These are phyloP conservation scores for Lodderomyces oxycetoniae DNA, from an alignment of 1,139 yeast genomes.

Conservation along the genomic window DNA sequence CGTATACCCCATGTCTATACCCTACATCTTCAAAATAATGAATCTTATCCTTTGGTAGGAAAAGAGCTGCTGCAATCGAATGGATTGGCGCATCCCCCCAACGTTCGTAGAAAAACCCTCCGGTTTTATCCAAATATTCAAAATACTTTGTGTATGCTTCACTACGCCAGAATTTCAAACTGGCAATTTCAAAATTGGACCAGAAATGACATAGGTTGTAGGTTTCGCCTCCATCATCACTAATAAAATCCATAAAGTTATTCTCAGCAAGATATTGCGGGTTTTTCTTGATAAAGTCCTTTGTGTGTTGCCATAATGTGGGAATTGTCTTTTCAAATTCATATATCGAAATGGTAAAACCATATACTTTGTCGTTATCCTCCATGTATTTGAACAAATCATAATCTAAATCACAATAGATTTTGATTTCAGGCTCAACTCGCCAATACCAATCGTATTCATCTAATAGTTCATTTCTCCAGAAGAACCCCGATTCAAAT, in stretches of 20 bases:
- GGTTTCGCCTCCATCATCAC: slow-evolving; percentile 56
- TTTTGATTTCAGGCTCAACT: slow-evolving; percentile 62
- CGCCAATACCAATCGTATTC: slow-evolving; percentile 69
- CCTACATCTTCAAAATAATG: slow-evolving; percentile 84
- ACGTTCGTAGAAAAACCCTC: slow-evolving; percentile 89
- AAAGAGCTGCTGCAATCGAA: slow-evolving; percentile 73
- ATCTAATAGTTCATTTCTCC: slow-evolving; percentile 47
- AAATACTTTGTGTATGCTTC: slow-evolving; percentile 66
- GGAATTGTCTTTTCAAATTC: slow-evolving; percentile 57
- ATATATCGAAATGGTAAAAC: slow-evolving; percentile 62
- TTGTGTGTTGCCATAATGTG: slow-evolving; percentile 54
- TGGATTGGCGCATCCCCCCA: slow-evolving; percentile 98
- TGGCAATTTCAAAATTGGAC: slow-evolving; percentile 88
- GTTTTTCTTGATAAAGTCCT: slow-evolving; percentile 41
- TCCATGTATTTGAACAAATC: slow-evolving; percentile 63
- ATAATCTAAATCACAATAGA: slow-evolving; percentile 59
- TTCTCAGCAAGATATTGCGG: slow-evolving; percentile 45
- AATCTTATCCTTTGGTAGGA: slow-evolving; percentile 58
- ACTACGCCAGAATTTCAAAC: slow-evolving; percentile 70
- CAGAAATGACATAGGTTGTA: slow-evolving; percentile 88
- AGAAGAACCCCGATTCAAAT: slow-evolving; percentile 65
- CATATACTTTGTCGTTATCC: slow-evolving; percentile 55
- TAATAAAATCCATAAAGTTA: slow-evolving; percentile 48
- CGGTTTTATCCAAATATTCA: slow-evolving; percentile 64
- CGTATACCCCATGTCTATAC: slow-evolving; percentile 65